Percentiles rank a stretch among this genome's conserved stretches.
These are phyloP conservation scores for Priceomyces carsonii DNA, from an alignment of 805 yeast genomes.

Conservation along the genomic window DNA sequence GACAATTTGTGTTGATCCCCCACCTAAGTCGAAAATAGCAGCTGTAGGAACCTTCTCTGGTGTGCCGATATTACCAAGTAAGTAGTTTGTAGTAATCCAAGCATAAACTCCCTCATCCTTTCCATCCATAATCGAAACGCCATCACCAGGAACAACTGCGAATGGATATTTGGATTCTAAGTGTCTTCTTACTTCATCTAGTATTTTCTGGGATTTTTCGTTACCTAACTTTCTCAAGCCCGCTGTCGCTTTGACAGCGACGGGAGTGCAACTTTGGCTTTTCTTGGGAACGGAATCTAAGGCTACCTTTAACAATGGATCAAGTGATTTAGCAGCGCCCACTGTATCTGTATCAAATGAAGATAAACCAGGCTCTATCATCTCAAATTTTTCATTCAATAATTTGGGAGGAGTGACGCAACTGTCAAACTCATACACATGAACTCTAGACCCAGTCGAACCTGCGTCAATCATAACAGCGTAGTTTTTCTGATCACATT, in stretches of 20 bases:
- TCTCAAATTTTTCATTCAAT: constrained; percentile 76
- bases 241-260: constrained; percentile 97
- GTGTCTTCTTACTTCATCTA: constrained; percentile 74
- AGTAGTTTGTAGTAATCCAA: constrained; percentile 95
- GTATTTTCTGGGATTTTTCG: constrained; percentile 67
- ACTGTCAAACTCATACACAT: constrained; percentile 87
- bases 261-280: constrained; percentile 79
- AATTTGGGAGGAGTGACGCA: constrained; percentile 84
- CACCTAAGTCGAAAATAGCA: constrained; percentile 97
- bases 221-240: constrained; percentile 87
- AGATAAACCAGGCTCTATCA: constrained; percentile 91
- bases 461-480: constrained; percentile 98
- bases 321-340: constrained; percentile 90
- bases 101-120: constrained; percentile 98
- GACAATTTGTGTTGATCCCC: constrained; percentile 98
- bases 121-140: constrained; percentile 93
- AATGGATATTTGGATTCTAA: constrained; percentile 84
- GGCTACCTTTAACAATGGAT: constrained; percentile 77
- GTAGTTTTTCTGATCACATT: constrained; percentile 52
- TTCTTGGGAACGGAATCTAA: constrained; percentile 72
- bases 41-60: constrained; percentile 79
- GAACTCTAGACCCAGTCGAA: constrained; percentile 95
- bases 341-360: constrained; percentile 74
- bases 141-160: constrained; percentile 84
- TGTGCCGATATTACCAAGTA: constrained; percentile 91